A percentile compares a stretch with the other conserved stretches of the same genome.
phyloP scores from a whole-genome alignment of 176 grass and related monocot genomes.

The Avena sativa region DNA sequence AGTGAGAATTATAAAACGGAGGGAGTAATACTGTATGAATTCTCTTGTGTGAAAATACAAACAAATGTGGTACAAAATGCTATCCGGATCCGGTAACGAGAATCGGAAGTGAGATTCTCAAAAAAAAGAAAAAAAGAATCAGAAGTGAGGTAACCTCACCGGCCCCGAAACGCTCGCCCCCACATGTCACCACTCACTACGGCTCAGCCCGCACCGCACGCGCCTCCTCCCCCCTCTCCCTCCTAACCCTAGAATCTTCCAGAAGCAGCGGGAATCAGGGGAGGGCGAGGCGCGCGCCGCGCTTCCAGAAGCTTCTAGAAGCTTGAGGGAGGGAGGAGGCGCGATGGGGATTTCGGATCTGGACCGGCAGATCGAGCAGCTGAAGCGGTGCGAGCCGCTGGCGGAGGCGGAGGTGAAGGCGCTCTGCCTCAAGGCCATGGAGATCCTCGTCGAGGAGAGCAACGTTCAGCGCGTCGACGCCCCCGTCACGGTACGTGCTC shows the following conservation, averaged over 20 bases:
- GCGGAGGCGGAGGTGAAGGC: slow-evolving; percentile 97
- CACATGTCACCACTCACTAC: slow-evolving; percentile 2
- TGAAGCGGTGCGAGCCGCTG: slow-evolving; percentile 95
- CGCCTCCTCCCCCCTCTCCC: not conserved
- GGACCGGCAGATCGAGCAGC: slow-evolving; percentile 98
- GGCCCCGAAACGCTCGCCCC: slow-evolving; percentile 1
- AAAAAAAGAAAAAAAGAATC: not conserved
- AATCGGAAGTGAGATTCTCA: not conserved
- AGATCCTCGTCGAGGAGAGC: slow-evolving; percentile 99
- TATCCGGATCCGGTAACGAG: too few species aligned
- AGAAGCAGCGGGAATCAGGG: slow-evolving; percentile 35
- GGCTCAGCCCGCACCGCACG: slow-evolving; percentile 9
- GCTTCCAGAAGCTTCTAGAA: slow-evolving; percentile 49
- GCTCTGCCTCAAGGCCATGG: slow-evolving; percentile 99
- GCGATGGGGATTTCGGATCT: slow-evolving; percentile 77
- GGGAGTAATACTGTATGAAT: too few species aligned
- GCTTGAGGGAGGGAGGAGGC: not conserved
- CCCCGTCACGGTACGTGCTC: slow-evolving; percentile 78
- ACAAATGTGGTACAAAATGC: too few species aligned
- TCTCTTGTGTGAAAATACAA: too few species aligned
- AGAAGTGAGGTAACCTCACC: slow-evolving; percentile 17
- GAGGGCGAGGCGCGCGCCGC: slow-evolving; percentile 19
- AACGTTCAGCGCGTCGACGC: slow-evolving; percentile 96
- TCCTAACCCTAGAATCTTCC: slow-evolving; percentile 55
- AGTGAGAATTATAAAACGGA: too few species aligned